A percentile compares a stretch with the other conserved stretches of the same genome.
Conservation (phyloP, 345 rosid genomes). For the Gossypium mustelinum region DNA sequence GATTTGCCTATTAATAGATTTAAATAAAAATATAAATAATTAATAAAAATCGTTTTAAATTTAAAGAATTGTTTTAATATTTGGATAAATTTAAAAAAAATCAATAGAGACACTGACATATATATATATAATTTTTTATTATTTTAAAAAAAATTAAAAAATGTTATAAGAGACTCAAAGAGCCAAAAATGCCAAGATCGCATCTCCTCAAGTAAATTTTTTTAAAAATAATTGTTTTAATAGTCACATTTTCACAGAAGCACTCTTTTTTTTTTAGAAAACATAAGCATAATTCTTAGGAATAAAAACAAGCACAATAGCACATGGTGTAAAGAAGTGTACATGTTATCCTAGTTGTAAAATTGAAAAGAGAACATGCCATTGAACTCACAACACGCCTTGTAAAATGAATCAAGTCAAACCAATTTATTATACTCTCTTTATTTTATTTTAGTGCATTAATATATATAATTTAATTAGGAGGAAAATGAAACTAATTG, state of each 20-base stretch:
- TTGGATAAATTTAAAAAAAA: too few relatives aligned
- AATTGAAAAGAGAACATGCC: neutral
- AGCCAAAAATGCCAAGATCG: neutral
- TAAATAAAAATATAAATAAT: too few relatives aligned
- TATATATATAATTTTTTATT: too few relatives aligned
- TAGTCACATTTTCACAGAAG: neutral
- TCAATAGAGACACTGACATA: too few relatives aligned
- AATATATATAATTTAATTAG: neutral
- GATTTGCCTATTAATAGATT: too few relatives aligned
- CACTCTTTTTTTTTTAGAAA: neutral
- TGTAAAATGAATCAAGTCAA: neutral
- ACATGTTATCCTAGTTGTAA: neutral
- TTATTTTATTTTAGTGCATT: neutral
- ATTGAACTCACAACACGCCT: slow-evolving; percentile 1
- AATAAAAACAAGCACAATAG: neutral
- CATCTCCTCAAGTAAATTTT: neutral
- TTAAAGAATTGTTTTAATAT: too few relatives aligned
- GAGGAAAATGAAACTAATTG: neutral
- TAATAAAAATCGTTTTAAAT: too few relatives aligned
- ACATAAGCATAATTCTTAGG: neutral
- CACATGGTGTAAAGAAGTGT: neutral
- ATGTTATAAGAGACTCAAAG: neutral
- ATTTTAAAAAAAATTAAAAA: too few relatives aligned
- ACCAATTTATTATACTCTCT: neutral
- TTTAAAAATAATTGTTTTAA: neutral